Percentiles rank a stretch among this genome's conserved stretches.
These are phyloP conservation scores for Gaeumannomyces sp. DNA, from an alignment of 2,329 filamentous ascomycete species.

Conservation along the genomic window DNA sequence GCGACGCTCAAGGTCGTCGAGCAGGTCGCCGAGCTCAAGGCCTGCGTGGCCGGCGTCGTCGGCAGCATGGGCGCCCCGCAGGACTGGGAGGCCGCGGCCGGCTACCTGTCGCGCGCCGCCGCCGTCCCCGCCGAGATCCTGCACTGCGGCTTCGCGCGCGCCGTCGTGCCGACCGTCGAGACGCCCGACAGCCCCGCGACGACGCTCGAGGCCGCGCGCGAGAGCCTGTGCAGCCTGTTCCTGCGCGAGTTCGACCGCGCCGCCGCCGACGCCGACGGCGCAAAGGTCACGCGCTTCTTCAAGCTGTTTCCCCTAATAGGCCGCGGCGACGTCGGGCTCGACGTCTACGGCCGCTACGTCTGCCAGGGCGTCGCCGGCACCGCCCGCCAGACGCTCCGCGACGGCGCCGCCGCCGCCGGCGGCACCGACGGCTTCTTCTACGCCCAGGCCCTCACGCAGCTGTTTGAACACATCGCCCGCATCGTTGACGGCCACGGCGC, in stretches of 20 bases:
- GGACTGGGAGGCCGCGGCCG: constrained; percentile 96
- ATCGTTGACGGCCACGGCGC: constrained; percentile 90
- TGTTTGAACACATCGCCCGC: constrained; percentile 96
- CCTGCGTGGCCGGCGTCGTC: constrained; percentile 88
- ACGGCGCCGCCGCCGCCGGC: constrained; percentile 46
- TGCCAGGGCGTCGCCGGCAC: constrained; percentile 87
- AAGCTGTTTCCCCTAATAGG: constrained; percentile 95
- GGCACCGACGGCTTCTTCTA: constrained; percentile 82
- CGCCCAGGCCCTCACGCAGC: constrained; percentile 77
- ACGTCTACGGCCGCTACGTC: constrained; percentile 93
- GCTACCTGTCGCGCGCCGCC: constrained; percentile 76
- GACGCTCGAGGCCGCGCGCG: constrained; percentile 79
- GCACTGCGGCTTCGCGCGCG: constrained; percentile 77
- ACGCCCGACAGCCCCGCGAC: constrained; percentile 86
- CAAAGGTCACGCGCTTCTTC: constrained; percentile 92
- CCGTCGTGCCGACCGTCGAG: constrained; percentile 91
- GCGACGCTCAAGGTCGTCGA: constrained; percentile 88
- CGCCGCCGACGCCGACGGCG: constrained; percentile 76
- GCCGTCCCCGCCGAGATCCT: constrained; percentile 76
- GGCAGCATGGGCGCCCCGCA: constrained; percentile 97
- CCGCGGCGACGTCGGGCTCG: constrained; percentile 78
- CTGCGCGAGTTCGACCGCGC: constrained; percentile 93
- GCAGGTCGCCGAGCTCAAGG: constrained; percentile 93
- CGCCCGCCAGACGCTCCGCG: constrained; percentile 74
- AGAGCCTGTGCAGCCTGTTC: constrained; percentile 86